Conservation (phyloP, 352 stramenopile genomes). For the Globisporangium recalcitrans region DNA sequence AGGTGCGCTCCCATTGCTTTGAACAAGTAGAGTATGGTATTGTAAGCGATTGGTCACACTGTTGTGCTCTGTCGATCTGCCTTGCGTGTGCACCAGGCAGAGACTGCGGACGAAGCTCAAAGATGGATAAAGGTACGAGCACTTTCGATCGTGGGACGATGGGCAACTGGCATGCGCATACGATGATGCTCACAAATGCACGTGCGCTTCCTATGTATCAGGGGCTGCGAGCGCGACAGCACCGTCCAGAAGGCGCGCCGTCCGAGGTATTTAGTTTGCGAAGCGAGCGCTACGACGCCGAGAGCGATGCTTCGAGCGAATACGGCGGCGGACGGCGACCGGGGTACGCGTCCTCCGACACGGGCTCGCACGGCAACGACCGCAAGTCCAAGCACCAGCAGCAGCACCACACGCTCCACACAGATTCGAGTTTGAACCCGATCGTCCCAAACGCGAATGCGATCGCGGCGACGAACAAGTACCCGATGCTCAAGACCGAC, state of each 20-base stretch:
- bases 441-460: slow-evolving; percentile 69
- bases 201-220: slow-evolving; percentile 15
- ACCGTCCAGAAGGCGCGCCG: slow-evolving; percentile 59
- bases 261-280: slow-evolving; percentile 80
- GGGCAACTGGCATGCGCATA: no score
- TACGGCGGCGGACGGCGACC: slow-evolving; percentile 47
- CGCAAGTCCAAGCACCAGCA: slow-evolving; percentile 23
- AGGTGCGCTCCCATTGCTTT: slow-evolving; percentile 21
- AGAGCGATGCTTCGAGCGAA: slow-evolving; percentile 82
- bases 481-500: slow-evolving; percentile 78
- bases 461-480: slow-evolving; percentile 47
- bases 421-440: slow-evolving; percentile 50
- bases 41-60: not conserved
- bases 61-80: not conserved
- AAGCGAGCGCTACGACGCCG: slow-evolving; percentile 74
- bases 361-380: slow-evolving; percentile 41
- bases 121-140: slow-evolving; percentile 47
- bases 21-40: not conserved
- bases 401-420: slow-evolving; percentile 39
- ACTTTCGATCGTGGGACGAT: no score
- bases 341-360: slow-evolving; percentile 58
- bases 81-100: slow-evolving; percentile 26
- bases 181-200: no score
- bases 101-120: slow-evolving; percentile 59
- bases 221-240: slow-evolving; percentile 64